Evolutionary conservation across 2,329 filamentous ascomycete genomes (phyloP), one percentile per base, ranked within the genome.

Genomic region (Trichoderma asperellum): DNA sequence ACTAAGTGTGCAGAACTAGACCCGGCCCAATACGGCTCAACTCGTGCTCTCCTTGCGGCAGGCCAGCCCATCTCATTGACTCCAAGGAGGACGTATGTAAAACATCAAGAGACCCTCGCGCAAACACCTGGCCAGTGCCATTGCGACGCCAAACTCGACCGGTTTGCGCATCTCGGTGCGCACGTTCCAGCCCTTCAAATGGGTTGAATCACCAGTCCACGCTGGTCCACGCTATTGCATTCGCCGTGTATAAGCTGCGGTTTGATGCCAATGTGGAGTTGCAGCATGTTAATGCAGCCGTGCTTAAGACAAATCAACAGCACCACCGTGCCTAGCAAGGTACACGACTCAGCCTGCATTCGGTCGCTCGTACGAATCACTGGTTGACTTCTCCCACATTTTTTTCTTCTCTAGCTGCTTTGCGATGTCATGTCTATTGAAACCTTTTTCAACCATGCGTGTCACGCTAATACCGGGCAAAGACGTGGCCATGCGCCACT

Each of bases 381-480:
- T 58, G 5, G 27, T 24, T 27, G 10, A 37, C 53, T 5, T 47
- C 29, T 56, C 52, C 37, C 62, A 57, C 62, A 29, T 27, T 24
- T 35, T 32, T 21, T 24, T 43, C 16, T 8, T 53, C 4, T 37
- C 35, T 61, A 49, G 59, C 59, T 61, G 59, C 47, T 35, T n/a
- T 47, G n/a, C 60, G 35, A 18, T 47, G 63, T 35, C 63, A 35
- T 58, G 6, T 18, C 37, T n/a, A 47, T 57, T 34, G 29, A 21
- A 47, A 27, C 27, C 62, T 6, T 37, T 58, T 58, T 37, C 12
- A 24, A 11, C 35, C 3, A n/a, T 52, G 43, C 24, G 49, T 40
- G 57, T 40, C 55, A 49, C 55, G 63, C 63, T 59, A 67, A 67
- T 67, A 55, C 63, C 63, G 63, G 63, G 55, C 53, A 69, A 69